These are phyloP conservation scores for Penicillium cosmopolitanum DNA, from an alignment of 495 filamentous ascomycete species.

Conservation along the genomic window DNA sequence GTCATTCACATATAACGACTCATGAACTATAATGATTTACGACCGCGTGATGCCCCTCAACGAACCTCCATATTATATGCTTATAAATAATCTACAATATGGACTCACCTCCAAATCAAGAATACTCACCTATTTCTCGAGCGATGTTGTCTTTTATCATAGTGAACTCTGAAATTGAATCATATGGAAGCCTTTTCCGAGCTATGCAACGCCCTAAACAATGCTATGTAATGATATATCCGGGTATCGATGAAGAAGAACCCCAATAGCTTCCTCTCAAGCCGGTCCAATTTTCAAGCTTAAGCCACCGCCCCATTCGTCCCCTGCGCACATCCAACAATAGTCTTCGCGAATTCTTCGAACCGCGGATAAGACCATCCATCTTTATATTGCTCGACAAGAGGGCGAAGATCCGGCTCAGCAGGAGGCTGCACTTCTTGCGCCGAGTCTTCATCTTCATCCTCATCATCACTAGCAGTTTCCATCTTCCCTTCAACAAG, in stretches of 20 bases:
- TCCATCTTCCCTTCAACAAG: constrained; percentile 65
- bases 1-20: constrained; percentile 5
- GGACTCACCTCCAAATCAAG: not conserved
- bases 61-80: not conserved
- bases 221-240: constrained; percentile 12
- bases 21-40: constrained; percentile 21
- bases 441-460: constrained; percentile 41
- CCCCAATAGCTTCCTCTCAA: not conserved
- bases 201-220: constrained; percentile 12
- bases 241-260: not conserved
- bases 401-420: constrained; percentile 52
- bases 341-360: constrained; percentile 62
- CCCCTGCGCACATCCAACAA: constrained; percentile 51
- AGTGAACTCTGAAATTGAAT: constrained; percentile 1
- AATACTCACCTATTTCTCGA: not conserved
- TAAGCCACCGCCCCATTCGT: constrained; percentile 2
- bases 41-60: constrained; percentile 3
- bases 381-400: constrained; percentile 78
- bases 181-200: not conserved
- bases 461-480: constrained; percentile 38
- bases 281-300: not conserved
- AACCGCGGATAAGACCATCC: constrained; percentile 80
- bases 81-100: not conserved
- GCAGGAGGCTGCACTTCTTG: constrained; percentile 45
- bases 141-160: not conserved